Evolutionary conservation across 1,284 basidiomycete genomes (phyloP), one percentile per base, ranked within the genome.

Genomic region (Hypsizygus ulmarius): DNA sequence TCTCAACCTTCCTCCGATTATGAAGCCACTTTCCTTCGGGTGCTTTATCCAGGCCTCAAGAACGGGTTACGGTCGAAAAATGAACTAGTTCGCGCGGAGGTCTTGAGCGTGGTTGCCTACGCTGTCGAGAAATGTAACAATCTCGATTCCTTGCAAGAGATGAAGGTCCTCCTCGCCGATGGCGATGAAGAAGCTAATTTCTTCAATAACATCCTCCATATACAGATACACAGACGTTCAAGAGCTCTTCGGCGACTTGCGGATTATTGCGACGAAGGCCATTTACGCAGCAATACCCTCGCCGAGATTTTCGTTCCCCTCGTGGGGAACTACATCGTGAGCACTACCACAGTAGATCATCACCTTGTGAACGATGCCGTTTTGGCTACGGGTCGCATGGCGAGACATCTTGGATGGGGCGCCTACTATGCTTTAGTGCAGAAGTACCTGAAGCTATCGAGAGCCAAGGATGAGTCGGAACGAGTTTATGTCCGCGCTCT

Each of bases 121-220:
- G 86, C 90, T 0, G 83, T 95, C 3, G 71, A 77, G 33, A 79
- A 78, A 50, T 92, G 90, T 54, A 68, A 75, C 2, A 65, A 72
- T n/a, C 71, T 93, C 15, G 64, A 69, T 0, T 67, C 78, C 1
- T 70, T 97, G 34, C 79, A 79, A 39, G 93, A 97, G 61, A 86
- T 97, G 82, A 78, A 71, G 5, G 77, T 84, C 8, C 72, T 99
- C 8, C 77, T 97, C n/a, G 91, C 90, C 3, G 84, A 78, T 12
- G 94, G 92, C 0, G 96, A 99, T 61, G 89, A 92, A 39, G 97
- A 99, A 65, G 94, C 93, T 21, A 95, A 88, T 64, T 96, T 99
- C 71, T 98, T 99, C 78, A 87, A 87, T 73, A 99, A 99, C 67
- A 83, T 99, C 43, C 82, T 90, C 55, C 97, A 99, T 65, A 84